Percentiles rank a stretch among this genome's conserved stretches.
These are phyloP conservation scores for Chenopodium suecicum DNA, from an alignment of 148 eudicot genomes.

Conservation along the genomic window DNA sequence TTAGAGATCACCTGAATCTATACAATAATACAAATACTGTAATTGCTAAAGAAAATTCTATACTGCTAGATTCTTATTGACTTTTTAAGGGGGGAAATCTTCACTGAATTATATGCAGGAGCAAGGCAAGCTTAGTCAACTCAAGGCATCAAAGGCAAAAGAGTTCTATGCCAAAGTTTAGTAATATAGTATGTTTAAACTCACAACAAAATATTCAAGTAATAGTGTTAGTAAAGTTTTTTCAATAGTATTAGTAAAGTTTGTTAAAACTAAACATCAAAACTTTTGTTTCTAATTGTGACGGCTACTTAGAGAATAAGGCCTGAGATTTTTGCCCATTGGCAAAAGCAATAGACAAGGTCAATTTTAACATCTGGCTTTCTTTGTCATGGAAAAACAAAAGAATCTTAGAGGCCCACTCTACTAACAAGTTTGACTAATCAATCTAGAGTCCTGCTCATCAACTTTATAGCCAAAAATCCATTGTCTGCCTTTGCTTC, in stretches of 20 bases:
- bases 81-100: too few species aligned
- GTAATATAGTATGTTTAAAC: not conserved
- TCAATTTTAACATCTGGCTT: slow-evolving; percentile 4
- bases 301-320: not conserved
- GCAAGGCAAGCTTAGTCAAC: too few species aligned
- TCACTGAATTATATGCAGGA: too few species aligned
- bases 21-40: too few species aligned
- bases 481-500: not conserved
- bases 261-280: not conserved
- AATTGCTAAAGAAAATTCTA: too few species aligned
- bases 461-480: not conserved
- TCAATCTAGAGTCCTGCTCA: not conserved
- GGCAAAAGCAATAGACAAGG: slow-evolving; percentile 20
- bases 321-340: slow-evolving; percentile 17
- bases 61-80: too few species aligned
- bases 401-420: slow-evolving; percentile 9
- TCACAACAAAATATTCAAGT: not conserved
- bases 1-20: not conserved
- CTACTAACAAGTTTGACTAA: slow-evolving; percentile 3
- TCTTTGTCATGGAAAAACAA: slow-evolving; percentile 1
- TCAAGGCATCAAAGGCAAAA: too few species aligned
- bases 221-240: not conserved
- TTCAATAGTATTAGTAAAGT: not conserved
- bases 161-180: too few species aligned
- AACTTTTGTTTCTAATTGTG: not conserved